Evolutionary conservation across 2,329 filamentous ascomycete species (phyloP), one percentile per base, ranked within the genome.

Genomic region (Xylaria sp.): DNA sequence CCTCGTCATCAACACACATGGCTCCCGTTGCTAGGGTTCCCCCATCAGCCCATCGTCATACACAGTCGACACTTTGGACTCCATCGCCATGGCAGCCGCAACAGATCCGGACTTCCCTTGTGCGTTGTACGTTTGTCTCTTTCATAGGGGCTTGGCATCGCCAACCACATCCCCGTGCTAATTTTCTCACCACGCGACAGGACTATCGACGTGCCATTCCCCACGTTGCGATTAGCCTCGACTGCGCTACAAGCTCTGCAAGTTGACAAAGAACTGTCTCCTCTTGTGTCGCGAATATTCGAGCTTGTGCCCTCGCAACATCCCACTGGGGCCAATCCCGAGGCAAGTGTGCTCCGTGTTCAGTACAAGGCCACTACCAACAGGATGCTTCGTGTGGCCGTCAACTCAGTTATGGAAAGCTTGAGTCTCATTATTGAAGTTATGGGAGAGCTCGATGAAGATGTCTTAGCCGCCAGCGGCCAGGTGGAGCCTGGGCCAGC

Each of bases 321-420:
- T 15, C 38, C 71, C 21, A 51, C 66, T 54, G 63, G 71, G 23
- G 63, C 68, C 25, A 60, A 67, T 23, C 60, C 67, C 27, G 73
- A 74, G 40, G 71, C 74, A 17, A 77, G 72, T 21, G 77, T 93
- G 4, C 81, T 98, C 49, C 82, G 84, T 62, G 90, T 91, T 9
- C 85, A 90, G 62, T 98, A 98, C 78, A 85, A 83, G 56, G 95
- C 95, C 1, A 92, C 92, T 0, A 98, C 95, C 19, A 97, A 97
- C 74, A 89, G 95, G 68, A 98, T 98, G 94, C 83, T 99, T 60
- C 89, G 95, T 44, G 95, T 99, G 2, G 91, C 94, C 3, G 93
- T 97, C 58, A 98, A 98, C 78, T 92, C 93, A 9, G 97, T 97
- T 77, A 93, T 98, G 83, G 94, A 98, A 71, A 96, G 90, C 69